Evolutionary conservation across 495 filamentous ascomycete genomes (phyloP), one percentile per base, ranked within the genome.

Genomic region (Talaromyces stipitatus): DNA sequence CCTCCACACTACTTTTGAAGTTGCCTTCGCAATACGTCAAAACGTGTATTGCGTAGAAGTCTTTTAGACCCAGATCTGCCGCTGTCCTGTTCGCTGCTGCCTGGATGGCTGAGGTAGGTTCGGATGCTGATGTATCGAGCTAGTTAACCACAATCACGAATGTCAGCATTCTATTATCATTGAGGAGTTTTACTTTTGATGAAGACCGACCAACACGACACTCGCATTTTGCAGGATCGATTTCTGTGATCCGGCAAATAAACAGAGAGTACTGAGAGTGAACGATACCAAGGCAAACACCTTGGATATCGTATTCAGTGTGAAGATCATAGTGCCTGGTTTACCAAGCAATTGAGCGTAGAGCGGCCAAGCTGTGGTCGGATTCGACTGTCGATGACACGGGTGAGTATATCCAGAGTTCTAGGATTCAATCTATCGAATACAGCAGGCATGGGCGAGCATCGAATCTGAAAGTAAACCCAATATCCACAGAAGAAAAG

Each of bases 1-100:
- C 64, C 10, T 68, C 56, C 75, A 0, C 82, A 82, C 20, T 64
- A 4, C 2, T 23, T 30, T 16, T 20, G 64, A 73, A 79, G 83
- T 63, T 75, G 63, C 90, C 88, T 56, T 79, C 74, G 69, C 90
- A 92, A 62, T 84, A 80, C 55, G 82, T 77, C 69, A 90, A 80
- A 51, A 90, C 64, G 62, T 92, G 86, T 20, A 85, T 62, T 38
- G 82, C 84, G 69, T 92, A 92, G 71, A 86, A 95, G 61, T 89
- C 77, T n/a, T 82, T 74, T 51, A 89, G 33, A 12, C 54, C 54
- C 61, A 22, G 67, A 58, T 46, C 67, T 48, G 27, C 64, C 46
- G 9, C 54, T 58, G 45, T 62, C 33, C 61, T 54, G n/a, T 58
- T 63, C 29, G 26, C 61, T 27, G 66, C 55, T 2, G 69, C 54